These are phyloP conservation scores for Acanthamoeba rhysodes DNA, from an alignment of 208 protist species.

Conservation along the genomic window DNA sequence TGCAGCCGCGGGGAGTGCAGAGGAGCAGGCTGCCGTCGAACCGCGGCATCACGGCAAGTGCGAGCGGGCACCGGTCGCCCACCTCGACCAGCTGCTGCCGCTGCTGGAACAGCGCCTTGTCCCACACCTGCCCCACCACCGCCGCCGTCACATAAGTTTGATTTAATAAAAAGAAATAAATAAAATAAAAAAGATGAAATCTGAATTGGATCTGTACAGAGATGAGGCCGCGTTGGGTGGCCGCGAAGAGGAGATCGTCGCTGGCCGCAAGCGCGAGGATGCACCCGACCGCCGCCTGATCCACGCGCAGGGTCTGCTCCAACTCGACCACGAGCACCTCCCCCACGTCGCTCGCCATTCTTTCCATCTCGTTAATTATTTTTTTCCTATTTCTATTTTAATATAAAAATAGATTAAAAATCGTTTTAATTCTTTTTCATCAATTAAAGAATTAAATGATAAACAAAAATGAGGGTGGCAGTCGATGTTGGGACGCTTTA, in stretches of 20 bases:
- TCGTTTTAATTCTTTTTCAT: too few species aligned
- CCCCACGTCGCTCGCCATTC: neutral
- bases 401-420: too few species aligned
- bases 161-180: neutral
- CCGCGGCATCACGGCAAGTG: conserved; percentile 8
- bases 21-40: conserved; percentile 25
- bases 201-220: neutral
- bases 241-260: conserved; percentile 16
- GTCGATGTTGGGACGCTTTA: neutral
- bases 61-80: conserved; percentile 27
- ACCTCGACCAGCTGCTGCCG: neutral
- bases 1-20: conserved; percentile 25
- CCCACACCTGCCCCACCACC: neutral
- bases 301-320: neutral
- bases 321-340: neutral
- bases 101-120: conserved; percentile 23
- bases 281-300: neutral
- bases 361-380: neutral
- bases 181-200: too few species aligned
- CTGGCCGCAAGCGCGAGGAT: neutral
- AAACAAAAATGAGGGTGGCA: too few species aligned
- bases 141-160: too few species aligned
- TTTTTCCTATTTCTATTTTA: too few species aligned
- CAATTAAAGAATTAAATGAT: too few species aligned
- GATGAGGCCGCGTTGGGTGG: conserved; percentile 20